Conservation (phyloP, 1,284 basidiomycete genomes). For the Violaceomyces palustris region DNA sequence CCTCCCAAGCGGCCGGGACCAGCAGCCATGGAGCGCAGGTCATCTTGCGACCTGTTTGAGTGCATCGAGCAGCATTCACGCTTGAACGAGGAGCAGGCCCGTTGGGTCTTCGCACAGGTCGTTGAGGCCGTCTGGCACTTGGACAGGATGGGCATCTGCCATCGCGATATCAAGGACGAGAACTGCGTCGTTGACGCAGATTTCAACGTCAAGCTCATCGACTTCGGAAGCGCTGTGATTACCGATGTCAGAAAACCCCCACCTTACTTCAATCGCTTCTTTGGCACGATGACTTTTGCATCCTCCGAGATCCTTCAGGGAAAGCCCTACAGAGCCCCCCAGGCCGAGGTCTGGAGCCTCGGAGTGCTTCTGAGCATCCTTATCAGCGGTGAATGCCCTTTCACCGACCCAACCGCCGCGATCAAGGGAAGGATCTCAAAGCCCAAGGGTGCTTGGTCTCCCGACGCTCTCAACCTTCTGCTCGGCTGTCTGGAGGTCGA, state of each 20-base stretch:
- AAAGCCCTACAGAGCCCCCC: constrained; percentile 63
- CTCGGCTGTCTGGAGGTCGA: constrained; percentile 69
- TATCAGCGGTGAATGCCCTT: constrained; percentile 77
- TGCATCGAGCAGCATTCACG: constrained; percentile 83
- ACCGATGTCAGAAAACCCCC: constrained; percentile 64
- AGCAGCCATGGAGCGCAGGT: constrained; percentile 62
- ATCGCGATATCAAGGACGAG: constrained; percentile 92
- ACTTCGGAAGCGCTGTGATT: constrained; percentile 82
- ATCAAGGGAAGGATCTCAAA: constrained; percentile 55
- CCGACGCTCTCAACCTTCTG: constrained; percentile 61
- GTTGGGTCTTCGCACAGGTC: constrained; percentile 78
- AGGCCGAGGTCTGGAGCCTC: constrained; percentile 86
- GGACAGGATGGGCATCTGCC: constrained; percentile 69
- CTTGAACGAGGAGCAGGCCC: constrained; percentile 71
- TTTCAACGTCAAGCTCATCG: constrained; percentile 72
- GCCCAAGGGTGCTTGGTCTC: constrained; percentile 34
- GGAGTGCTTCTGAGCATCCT: constrained; percentile 82
- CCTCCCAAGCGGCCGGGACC: constrained; percentile 5
- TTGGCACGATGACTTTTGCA: constrained; percentile 49
- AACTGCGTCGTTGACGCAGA: constrained; percentile 70
- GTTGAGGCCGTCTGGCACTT: constrained; percentile 78
- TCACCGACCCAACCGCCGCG: constrained; percentile 69
- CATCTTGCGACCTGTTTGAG: constrained; percentile 85
- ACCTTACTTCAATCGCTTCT: constrained; percentile 61
- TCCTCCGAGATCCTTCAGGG: constrained; percentile 71